Evolutionary conservation across 371 early-diverging fungal genomes (phyloP), one percentile per base, ranked within the genome.

Genomic region (Saksenaea oblongispora): DNA sequence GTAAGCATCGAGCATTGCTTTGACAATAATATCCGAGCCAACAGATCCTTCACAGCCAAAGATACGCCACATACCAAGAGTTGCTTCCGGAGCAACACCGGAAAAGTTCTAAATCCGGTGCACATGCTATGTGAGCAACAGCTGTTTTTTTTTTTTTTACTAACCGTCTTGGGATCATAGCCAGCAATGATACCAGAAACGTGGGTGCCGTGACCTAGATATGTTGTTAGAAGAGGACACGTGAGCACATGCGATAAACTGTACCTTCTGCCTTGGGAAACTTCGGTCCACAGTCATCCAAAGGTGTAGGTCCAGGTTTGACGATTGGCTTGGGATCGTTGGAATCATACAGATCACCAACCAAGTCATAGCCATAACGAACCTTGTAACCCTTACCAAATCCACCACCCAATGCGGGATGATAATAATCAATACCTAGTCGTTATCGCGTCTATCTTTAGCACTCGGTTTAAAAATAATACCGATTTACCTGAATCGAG

Each of bases 391-490:
- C 68, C 54, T 62, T 51, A 5, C 90, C 90, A 63, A 87, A 86
- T 41, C 88, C 78, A 15, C 86, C 86, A 28, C 88, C 89, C 17
- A 91, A 71, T 8, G 88, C 89, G 22, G 90, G 89, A 59, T 91
- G 91, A 57, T 62, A 71, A 61, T 79, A 85, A 54, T 85, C 83
- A 34, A 85, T 60, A 53, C 91, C 85, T 62, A 34, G 41, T 58
- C 24, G 14, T 9, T 18, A 15, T 82, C 83, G 17, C 27, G 18
- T 10, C 0, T 27, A 73, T 73, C 24, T 72, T 60, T 10, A 37
- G 14, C 7, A 2, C 4, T 22, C 26, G 5, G 10, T 59, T 59
- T 56, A 42, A 37, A 24, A 37, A 24, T 27, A 7, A 22, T 1
- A 36, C 17, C 37, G 73, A 13, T 61, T 67, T 73, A 70, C 91